Evolutionary conservation across 495 filamentous ascomycete species (phyloP).

Genomic region (Neurospora tetraspora): DNA sequence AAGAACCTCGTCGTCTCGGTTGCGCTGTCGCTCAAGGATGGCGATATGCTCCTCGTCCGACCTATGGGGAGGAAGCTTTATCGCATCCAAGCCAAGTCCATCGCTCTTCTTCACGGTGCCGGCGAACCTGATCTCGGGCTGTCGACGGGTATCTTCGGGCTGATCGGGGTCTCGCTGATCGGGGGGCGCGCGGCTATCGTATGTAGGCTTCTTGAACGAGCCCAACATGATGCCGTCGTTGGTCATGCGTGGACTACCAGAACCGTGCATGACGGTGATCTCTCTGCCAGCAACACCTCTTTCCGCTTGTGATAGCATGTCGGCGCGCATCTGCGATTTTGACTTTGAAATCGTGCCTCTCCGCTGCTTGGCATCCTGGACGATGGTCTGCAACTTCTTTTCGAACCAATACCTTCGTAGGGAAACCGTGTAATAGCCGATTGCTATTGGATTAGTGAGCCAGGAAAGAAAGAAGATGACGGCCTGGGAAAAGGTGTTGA

Average conservation of each 20-base stretch:
- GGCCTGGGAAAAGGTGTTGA: slow-evolving; percentile 70
- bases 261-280: slow-evolving; percentile 64
- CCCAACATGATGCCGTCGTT: slow-evolving; percentile 37
- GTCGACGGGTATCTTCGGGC: slow-evolving; percentile 13
- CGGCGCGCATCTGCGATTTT: slow-evolving; percentile 47
- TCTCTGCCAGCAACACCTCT: slow-evolving; percentile 58
- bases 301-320: slow-evolving; percentile 43
- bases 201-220: slow-evolving; percentile 1
- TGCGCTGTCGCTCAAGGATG: slow-evolving; percentile 77
- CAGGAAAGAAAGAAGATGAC: slow-evolving; percentile 61
- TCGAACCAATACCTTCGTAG: slow-evolving; percentile 96
- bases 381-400: slow-evolving; percentile 68
- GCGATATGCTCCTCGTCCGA: slow-evolving; percentile 72
- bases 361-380: slow-evolving; percentile 35
- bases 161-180: slow-evolving; percentile 15
- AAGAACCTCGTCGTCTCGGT: slow-evolving; percentile 57
- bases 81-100: slow-evolving; percentile 23
- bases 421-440: slow-evolving; percentile 80
- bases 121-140: slow-evolving; percentile 51
- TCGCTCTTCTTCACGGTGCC: slow-evolving; percentile 45
- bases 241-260: slow-evolving; percentile 30
- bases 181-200: neutral
- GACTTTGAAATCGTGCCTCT: slow-evolving; percentile 38
- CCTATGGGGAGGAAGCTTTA: slow-evolving; percentile 42
- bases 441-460: slow-evolving; percentile 80